Evolutionary conservation across 1,139 yeast species (phyloP).

Genomic region (Fermentozyma sake): DNA sequence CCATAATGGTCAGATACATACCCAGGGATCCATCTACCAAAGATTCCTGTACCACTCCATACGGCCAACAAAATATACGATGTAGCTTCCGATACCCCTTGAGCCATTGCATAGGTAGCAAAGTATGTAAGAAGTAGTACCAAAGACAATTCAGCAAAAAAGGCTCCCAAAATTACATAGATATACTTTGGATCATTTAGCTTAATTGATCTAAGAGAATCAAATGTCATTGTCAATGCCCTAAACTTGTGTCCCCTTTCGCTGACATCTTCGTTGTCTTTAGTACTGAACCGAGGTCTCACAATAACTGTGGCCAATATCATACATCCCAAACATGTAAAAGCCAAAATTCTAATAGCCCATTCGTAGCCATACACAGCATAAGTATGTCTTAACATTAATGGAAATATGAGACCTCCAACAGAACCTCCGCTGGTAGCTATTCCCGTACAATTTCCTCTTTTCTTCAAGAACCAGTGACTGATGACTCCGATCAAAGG

Average conservation of each 20-base stretch:
- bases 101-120: conserved; percentile 26
- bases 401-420: conserved; percentile 59
- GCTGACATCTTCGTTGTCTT: conserved; percentile 1
- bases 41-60: conserved; percentile 26
- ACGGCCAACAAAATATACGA: conserved; percentile 25
- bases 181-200: conserved; percentile 7
- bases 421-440: conserved; percentile 61
- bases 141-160: conserved; percentile 40
- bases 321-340: conserved; percentile 41
- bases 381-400: conserved; percentile 47
- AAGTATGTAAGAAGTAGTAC: conserved; percentile 39
- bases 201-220: conserved; percentile 1
- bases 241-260: conserved; percentile 1
- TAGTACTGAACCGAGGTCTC: conserved; percentile 28
- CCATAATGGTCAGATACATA: conserved; percentile 27
- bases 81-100: conserved; percentile 17
- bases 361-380: conserved; percentile 51
- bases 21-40: conserved; percentile 30
- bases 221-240: not conserved
- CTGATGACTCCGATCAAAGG: conserved; percentile 58
- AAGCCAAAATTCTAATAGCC: conserved; percentile 57
- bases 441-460: conserved; percentile 54
- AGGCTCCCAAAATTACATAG: conserved; percentile 9
- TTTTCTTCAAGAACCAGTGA: conserved; percentile 54
- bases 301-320: conserved; percentile 34